phyloP scores from a whole-genome alignment of 495 filamentous ascomycete species.

The Penicillium angulare region DNA sequence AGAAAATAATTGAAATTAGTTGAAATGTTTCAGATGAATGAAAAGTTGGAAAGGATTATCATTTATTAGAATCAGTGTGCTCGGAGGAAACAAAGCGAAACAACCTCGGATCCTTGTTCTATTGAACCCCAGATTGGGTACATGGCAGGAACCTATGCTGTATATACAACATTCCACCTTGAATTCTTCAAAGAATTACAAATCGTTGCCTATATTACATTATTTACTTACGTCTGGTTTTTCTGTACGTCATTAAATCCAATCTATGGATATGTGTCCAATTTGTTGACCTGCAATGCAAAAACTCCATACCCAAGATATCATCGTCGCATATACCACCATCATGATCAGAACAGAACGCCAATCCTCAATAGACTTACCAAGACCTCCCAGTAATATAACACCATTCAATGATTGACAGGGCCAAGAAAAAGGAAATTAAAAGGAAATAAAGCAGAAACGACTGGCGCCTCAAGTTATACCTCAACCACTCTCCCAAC shows the following conservation, averaged over 20 bases:
- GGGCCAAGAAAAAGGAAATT: background rate
- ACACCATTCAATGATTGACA: background rate
- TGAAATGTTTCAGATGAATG: background rate
- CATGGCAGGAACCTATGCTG: too few species aligned
- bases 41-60: background rate
- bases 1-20: background rate
- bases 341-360: background rate
- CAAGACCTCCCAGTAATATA: background rate
- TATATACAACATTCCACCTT: too few species aligned
- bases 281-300: background rate
- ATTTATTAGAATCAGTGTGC: too few species aligned
- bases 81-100: background rate
- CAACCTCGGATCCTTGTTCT: too few species aligned
- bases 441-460: background rate
- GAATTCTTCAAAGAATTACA: too few species aligned
- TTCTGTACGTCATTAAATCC: too few species aligned
- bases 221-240: too few species aligned
- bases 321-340: too few species aligned
- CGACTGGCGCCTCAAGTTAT: background rate
- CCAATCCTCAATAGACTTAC: background rate
- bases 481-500: slow-evolving; percentile 7
- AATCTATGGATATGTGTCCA: background rate
- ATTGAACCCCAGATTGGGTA: background rate
- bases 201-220: too few species aligned
- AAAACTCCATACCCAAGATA: too few species aligned